These are phyloP conservation scores for Penicillium riverlandense DNA, from an alignment of 495 filamentous ascomycete genomes.

Conservation along the genomic window DNA sequence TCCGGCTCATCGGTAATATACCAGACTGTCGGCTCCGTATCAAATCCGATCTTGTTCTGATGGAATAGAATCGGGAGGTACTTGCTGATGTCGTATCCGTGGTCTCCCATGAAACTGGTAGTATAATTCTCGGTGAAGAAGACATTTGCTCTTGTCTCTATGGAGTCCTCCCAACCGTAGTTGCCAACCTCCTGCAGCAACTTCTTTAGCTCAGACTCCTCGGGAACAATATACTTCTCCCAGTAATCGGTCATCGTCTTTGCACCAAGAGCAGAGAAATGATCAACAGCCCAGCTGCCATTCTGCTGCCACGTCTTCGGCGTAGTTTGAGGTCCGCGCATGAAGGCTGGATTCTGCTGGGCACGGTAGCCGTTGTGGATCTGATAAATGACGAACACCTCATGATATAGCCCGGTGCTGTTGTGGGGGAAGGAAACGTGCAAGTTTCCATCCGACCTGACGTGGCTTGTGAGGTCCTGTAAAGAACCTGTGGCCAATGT, in stretches of 20 bases:
- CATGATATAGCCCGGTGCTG: too few relatives aligned
- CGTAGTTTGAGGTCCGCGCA: not conserved
- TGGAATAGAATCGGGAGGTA: constrained; percentile 1
- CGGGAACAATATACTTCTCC: constrained; percentile 17
- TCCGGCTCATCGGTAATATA: constrained; percentile 12
- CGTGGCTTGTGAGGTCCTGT: too few relatives aligned
- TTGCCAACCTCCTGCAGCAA: constrained; percentile 23
- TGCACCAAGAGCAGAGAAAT: constrained; percentile 23
- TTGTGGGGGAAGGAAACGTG: too few relatives aligned
- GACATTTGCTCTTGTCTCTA: constrained; percentile 10
- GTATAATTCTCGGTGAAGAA: constrained; percentile 8
- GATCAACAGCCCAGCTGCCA: constrained; percentile 24
- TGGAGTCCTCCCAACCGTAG: constrained; percentile 22
- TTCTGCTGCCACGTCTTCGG: constrained; percentile 11
- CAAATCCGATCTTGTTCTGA: not conserved
- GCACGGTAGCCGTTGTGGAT: too few relatives aligned
- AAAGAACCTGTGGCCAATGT: too few relatives aligned
- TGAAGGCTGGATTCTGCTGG: too few relatives aligned
- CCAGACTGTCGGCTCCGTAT: not conserved
- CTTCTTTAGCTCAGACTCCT: constrained; percentile 5
- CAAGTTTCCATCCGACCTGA: too few relatives aligned
- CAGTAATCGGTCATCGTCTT: constrained; percentile 18
- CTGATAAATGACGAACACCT: too few relatives aligned
- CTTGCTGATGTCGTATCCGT: constrained; percentile 10
- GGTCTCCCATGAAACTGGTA: constrained; percentile 12